A percentile compares a stretch with the other conserved stretches of the same genome.
phyloP scores from a whole-genome alignment of 306 rosid species.

The Quercus suber region DNA sequence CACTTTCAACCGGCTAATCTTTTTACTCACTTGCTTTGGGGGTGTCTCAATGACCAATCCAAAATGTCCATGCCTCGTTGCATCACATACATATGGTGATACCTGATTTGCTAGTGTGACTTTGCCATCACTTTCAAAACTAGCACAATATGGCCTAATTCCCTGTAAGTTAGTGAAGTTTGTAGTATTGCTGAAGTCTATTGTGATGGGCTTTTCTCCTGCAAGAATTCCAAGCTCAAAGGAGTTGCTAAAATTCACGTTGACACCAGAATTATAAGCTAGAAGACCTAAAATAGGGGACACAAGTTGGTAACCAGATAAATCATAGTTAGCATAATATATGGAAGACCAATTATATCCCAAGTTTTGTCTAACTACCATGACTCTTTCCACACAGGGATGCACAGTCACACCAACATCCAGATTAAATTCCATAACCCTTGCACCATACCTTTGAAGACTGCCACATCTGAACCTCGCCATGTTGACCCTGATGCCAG shows the following conservation, averaged over 20 bases:
- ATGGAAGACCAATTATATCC: constrained; percentile 75
- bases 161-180: constrained; percentile 29
- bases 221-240: constrained; percentile 76
- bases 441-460: constrained; percentile 75
- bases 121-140: constrained; percentile 76
- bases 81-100: constrained; percentile 54
- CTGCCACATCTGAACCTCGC: constrained; percentile 85
- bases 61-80: constrained; percentile 80
- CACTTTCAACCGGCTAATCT: constrained; percentile 72
- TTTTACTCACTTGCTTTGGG: constrained; percentile 41
- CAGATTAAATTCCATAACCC: constrained; percentile 68
- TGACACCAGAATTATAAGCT: constrained; percentile 76
- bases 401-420: constrained; percentile 56
- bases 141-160: constrained; percentile 60
- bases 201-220: constrained; percentile 56
- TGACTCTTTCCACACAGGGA: constrained; percentile 86
- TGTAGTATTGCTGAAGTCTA: constrained; percentile 61
- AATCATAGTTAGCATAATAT: constrained; percentile 61
- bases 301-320: constrained; percentile 68
- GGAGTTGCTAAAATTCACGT: constrained; percentile 54
- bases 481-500: constrained; percentile 60
- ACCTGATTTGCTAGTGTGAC: constrained; percentile 56
- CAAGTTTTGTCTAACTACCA: constrained; percentile 68
- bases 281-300: constrained; percentile 79
- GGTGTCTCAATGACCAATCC: constrained; percentile 65